Evolutionary conservation across 768 basidiomycete genomes (phyloP).

Genomic region (Kwoniella mangroviensis): DNA sequence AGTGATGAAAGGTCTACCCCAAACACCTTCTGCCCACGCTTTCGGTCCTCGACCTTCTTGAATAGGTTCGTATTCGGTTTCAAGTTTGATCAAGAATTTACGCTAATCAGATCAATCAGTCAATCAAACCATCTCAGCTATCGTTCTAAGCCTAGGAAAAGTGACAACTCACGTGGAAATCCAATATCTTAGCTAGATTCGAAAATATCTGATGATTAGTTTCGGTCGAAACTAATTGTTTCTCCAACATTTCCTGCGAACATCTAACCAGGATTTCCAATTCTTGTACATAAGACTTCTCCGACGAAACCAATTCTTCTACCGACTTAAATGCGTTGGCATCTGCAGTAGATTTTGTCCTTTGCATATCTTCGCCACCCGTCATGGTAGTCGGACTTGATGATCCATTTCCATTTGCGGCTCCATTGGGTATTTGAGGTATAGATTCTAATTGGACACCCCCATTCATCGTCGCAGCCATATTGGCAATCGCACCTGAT

Average conservation of each 20-base stretch:
- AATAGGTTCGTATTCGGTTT: slow-evolving; percentile 57
- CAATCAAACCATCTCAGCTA: neutral
- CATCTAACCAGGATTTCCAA: slow-evolving; percentile 97
- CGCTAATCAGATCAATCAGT: slow-evolving; percentile 47
- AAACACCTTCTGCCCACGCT: slow-evolving; percentile 55
- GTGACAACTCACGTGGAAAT: slow-evolving; percentile 70
- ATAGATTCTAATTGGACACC: slow-evolving; percentile 40
- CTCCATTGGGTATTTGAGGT: slow-evolving; percentile 1
- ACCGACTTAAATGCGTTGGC: slow-evolving; percentile 58
- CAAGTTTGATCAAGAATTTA: slow-evolving; percentile 56
- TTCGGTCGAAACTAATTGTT: slow-evolving; percentile 86
- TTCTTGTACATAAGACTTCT: slow-evolving; percentile 95
- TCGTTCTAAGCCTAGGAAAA: neutral
- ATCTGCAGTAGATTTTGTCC: slow-evolving; percentile 37
- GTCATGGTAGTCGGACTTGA: slow-evolving; percentile 7
- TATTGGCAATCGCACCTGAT: slow-evolving; percentile 38
- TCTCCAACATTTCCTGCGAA: slow-evolving; percentile 77
- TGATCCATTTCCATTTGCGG: slow-evolving; percentile 8
- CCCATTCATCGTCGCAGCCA: slow-evolving; percentile 52
- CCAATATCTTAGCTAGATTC: slow-evolving; percentile 88
- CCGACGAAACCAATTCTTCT: slow-evolving; percentile 89
- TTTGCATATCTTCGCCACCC: slow-evolving; percentile 33
- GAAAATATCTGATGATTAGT: slow-evolving; percentile 95
- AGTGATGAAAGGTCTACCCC: slow-evolving; percentile 56
- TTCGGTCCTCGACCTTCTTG: slow-evolving; percentile 46